phyloP scores from a whole-genome alignment of 2,329 filamentous ascomycete genomes.

The Fulvia fulva region DNA sequence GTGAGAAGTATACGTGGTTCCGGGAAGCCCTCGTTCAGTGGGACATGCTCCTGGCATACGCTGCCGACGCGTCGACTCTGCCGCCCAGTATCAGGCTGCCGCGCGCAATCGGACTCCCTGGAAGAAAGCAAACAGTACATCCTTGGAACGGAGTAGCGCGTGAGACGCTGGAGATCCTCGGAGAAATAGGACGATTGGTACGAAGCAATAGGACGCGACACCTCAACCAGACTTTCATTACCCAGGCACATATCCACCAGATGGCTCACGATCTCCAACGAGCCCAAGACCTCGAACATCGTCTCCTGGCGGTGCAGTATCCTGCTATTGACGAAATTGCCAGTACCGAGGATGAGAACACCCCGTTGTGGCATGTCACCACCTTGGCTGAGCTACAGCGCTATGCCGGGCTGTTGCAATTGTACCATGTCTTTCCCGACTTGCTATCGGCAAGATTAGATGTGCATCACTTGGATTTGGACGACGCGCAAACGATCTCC shows the following conservation, averaged over 20 bases:
- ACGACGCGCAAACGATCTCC: constrained; percentile 16
- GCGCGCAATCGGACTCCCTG: constrained; percentile 33
- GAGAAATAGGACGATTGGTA: constrained; percentile 42
- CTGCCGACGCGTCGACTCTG: constrained; percentile 49
- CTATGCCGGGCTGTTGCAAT: constrained; percentile 50
- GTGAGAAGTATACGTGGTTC: constrained; percentile 46
- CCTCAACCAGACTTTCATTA: constrained; percentile 21
- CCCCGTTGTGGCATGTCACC: constrained; percentile 52
- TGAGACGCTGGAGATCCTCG: constrained; percentile 43
- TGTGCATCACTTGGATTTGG: constrained; percentile 17
- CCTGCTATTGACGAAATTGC: constrained; percentile 47
- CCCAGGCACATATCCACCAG: constrained; percentile 18
- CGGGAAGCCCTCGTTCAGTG: constrained; percentile 57
- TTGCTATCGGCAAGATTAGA: constrained; percentile 10
- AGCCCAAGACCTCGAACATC: constrained; percentile 45
- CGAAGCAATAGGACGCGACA: constrained; percentile 16
- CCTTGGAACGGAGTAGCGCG: constrained; percentile 49
- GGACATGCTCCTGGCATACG: constrained; percentile 45
- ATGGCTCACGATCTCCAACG: constrained; percentile 25
- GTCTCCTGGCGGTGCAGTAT: constrained; percentile 46
- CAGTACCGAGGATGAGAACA: constrained; percentile 51
- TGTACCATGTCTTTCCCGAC: constrained; percentile 53
- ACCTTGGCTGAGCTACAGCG: constrained; percentile 53
- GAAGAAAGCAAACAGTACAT: constrained; percentile 16
- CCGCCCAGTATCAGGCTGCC: constrained; percentile 32